These are phyloP conservation scores for baker's yeast (Saccharomyces cerevisiae) DNA, from an alignment of 805 yeast genomes.

Conservation along the genomic window DNA sequence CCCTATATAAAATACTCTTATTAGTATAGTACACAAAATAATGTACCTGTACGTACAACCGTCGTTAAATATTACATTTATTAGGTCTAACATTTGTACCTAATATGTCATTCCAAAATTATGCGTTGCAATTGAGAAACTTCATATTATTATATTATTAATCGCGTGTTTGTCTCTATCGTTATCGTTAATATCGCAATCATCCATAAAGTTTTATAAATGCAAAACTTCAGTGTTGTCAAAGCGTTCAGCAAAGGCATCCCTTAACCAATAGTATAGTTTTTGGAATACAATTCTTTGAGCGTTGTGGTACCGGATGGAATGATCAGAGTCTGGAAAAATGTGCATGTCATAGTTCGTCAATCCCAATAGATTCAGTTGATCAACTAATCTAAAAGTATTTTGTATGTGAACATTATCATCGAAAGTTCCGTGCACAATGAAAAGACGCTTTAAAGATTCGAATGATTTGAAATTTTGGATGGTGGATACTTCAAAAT, in stretches of 20 bases:
- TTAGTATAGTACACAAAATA: neutral
- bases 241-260: slow-evolving; percentile 43
- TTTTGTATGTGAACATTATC: slow-evolving; percentile 79
- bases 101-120: neutral
- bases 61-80: neutral
- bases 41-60: neutral
- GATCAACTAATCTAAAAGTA: slow-evolving; percentile 52
- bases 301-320: slow-evolving; percentile 74
- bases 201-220: neutral
- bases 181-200: neutral
- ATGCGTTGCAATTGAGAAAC: neutral
- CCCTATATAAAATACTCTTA: neutral
- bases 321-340: slow-evolving; percentile 91
- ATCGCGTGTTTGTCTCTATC: neutral
- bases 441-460: slow-evolving; percentile 45
- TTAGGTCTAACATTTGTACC: neutral
- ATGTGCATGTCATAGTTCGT: slow-evolving; percentile 78
- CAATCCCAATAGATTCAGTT: slow-evolving; percentile 43
- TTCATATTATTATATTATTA: neutral
- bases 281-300: slow-evolving; percentile 63
- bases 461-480: slow-evolving; percentile 37
- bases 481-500: slow-evolving; percentile 38
- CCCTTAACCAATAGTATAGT: slow-evolving; percentile 56
- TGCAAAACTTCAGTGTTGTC: slow-evolving; percentile 5
- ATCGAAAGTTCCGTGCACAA: slow-evolving; percentile 81